phyloP scores from a whole-genome alignment of 352 stramenopile species.

The Globisporangium spinosum region DNA sequence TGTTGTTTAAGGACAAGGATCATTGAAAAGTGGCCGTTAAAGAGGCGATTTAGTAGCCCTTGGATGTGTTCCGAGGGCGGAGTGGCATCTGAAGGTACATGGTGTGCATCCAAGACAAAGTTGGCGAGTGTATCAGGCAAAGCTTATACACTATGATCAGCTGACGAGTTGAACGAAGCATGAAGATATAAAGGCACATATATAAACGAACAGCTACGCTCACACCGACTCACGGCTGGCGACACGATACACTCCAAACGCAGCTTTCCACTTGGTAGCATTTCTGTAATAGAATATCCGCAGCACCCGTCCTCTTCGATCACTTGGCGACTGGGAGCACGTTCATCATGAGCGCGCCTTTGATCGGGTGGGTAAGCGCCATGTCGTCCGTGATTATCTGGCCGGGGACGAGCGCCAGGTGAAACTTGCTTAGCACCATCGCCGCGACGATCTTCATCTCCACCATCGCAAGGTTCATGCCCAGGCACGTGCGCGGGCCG shows the following conservation, averaged over 20 bases:
- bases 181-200: not conserved
- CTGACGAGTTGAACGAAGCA: not conserved
- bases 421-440: conserved; percentile 29
- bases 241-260: no score
- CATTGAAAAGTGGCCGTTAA: no score
- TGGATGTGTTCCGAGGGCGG: no score
- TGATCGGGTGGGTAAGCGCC: conserved; percentile 35
- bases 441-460: conserved; percentile 29
- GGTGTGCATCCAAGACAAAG: no score
- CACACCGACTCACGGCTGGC: no score
- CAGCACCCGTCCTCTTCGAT: not conserved
- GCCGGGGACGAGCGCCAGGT: conserved; percentile 25
- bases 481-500: conserved; percentile 50
- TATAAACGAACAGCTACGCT: not conserved
- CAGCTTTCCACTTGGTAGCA: no score
- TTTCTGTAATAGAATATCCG: no score
- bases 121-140: no score
- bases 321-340: not conserved
- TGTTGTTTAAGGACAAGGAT: not conserved
- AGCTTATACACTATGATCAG: not conserved
- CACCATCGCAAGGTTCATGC: conserved; percentile 11
- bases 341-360: conserved; percentile 22
- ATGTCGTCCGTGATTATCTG: conserved; percentile 30
- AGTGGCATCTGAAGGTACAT: no score
- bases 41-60: no score